phyloP scores from a whole-genome alignment of 2,329 filamentous ascomycete species.

The Arthrobotrys iridis region DNA sequence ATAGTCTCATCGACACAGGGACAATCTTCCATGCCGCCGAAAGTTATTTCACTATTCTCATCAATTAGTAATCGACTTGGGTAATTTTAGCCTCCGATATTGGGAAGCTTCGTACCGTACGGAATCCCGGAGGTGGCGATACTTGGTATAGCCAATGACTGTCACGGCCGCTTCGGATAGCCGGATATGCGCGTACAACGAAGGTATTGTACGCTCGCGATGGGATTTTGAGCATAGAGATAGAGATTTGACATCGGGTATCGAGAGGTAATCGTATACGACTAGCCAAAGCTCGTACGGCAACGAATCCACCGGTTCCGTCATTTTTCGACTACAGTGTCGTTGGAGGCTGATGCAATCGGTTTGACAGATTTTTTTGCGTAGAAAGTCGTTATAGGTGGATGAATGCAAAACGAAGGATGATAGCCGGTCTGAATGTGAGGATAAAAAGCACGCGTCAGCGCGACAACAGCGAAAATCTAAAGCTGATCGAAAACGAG shows the following conservation, averaged over 20 bases:
- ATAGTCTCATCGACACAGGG: not conserved
- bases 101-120: not conserved
- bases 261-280: not conserved
- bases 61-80: not conserved
- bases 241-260: conserved; percentile 1
- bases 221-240: conserved; percentile 16
- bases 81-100: not conserved
- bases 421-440: no score
- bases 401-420: no score
- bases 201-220: not conserved
- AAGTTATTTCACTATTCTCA: not conserved
- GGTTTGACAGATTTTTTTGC: not conserved
- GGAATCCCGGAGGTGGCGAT: not conserved
- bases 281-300: not conserved
- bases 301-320: not conserved
- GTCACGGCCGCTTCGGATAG: not conserved
- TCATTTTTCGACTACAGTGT: not conserved
- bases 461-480: no score
- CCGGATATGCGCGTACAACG: not conserved
- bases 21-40: not conserved
- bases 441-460: no score
- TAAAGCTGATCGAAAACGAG: no score
- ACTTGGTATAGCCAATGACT: not conserved
- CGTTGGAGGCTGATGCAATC: no score
- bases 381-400: not conserved